Evolutionary conservation across 768 basidiomycete species (phyloP).

Genomic region (Phylloporus arenicola): DNA sequence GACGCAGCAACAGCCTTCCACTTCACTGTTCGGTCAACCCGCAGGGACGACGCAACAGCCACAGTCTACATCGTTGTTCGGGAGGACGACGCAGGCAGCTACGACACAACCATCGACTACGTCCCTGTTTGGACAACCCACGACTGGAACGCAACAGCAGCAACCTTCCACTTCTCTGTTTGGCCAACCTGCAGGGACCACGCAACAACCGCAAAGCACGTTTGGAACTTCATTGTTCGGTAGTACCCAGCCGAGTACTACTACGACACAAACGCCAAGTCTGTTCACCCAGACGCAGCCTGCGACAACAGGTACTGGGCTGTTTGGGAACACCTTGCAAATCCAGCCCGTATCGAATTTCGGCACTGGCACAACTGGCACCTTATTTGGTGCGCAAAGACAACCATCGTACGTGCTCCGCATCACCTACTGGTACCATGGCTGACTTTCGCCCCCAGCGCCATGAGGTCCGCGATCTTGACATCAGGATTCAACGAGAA

Average conservation of each 20-base stretch:
- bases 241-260: constrained; percentile 11
- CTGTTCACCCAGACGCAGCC: constrained; percentile 23
- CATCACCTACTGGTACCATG: not conserved
- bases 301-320: constrained; percentile 5
- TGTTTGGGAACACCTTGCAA: constrained; percentile 26
- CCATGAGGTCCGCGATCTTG: constrained; percentile 24
- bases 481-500: not conserved
- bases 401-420: constrained; percentile 26
- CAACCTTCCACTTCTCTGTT: constrained; percentile 33
- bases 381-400: constrained; percentile 28
- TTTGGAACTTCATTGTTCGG: constrained; percentile 33
- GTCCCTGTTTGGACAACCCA: constrained; percentile 27
- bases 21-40: constrained; percentile 36
- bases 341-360: not conserved
- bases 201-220: constrained; percentile 22
- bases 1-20: constrained; percentile 31
- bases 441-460: constrained; percentile 5
- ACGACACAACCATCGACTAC: constrained; percentile 12
- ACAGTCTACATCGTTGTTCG: constrained; percentile 28
- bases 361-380: constrained; percentile 4
- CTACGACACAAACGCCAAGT: constrained; percentile 11
- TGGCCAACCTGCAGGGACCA: constrained; percentile 27
- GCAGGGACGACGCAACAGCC: constrained; percentile 20
- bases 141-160: constrained; percentile 32
- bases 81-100: constrained; percentile 10